Base-by-base conservation (phyloP, 1,139 yeast species). In the Saccharomyces hybrid region DNA sequence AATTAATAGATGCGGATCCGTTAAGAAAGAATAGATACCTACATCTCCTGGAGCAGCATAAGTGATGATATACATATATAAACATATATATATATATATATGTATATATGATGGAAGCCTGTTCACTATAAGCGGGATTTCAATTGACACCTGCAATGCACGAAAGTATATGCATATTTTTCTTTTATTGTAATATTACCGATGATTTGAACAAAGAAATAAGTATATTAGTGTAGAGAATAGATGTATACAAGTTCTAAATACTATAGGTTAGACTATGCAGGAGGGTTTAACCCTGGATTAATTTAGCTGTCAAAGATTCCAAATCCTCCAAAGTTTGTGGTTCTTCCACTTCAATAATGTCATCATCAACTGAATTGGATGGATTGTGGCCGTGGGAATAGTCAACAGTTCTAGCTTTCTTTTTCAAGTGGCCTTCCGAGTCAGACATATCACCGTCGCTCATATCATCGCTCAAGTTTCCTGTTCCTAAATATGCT, bases 301-400 rank as follows among this genome's bases (percentile, higher is more conserved):
- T 66, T 65, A 93, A 81, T 69, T 80, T 81, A 49, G 88, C 80
- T 2, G 98, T 85, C 72, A 93, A 81, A 11, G 95, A 90, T 76
- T 93, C 99, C 71, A 93, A 79, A 67, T 93, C 98, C 69, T 89
- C 97, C 70, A 93, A 76, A 31, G 96, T 86, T 64, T 88, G 88
- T 23, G 97, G 97, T 65, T 85, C 88, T 61, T 88, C 95, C 52
- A 87, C 76, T 70, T 90, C 96, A 57, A 87, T 76, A 53, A 86
- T 73, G 26, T 72, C 71, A 7, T 61, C 65, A 23, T 63, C 63
- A 13, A 65, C 25, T 29, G 34, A 16, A 28, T 7, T 31, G 13
- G 25, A 69, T 3, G 63, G 70, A 2, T 63, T 65, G 31, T 63
- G 62, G 6, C 63, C 61, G 46, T 66, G 71, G 53, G 74, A 72